Percentiles rank a stretch among this genome's conserved stretches.
These are phyloP conservation scores for Zymoseptoria crescenta DNA, from an alignment of 2,329 filamentous ascomycete genomes.

Conservation along the genomic window DNA sequence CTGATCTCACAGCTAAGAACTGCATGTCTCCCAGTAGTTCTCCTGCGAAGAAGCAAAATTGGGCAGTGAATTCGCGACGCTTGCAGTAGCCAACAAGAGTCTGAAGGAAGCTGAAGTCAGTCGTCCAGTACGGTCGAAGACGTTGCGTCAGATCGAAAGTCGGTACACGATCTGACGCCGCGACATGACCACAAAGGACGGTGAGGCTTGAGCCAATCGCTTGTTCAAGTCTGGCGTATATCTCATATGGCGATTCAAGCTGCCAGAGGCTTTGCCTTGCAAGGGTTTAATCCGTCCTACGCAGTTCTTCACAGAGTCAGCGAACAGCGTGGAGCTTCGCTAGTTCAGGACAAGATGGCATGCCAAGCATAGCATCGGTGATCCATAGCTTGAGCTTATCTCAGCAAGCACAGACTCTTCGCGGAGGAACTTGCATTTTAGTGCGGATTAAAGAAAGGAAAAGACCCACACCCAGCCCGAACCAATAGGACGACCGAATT, in stretches of 20 bases:
- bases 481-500: too few species aligned
- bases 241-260: neutral
- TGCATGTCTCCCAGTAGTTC: neutral
- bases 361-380: neutral
- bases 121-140: neutral
- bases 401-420: too few species aligned
- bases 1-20: neutral
- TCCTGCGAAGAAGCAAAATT: neutral
- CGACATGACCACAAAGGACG: neutral
- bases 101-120: neutral
- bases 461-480: too few species aligned
- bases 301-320: neutral
- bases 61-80: neutral
- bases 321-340: neutral
- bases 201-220: neutral
- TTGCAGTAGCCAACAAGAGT: neutral
- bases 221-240: neutral
- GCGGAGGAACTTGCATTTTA: too few species aligned
- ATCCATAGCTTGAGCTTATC: too few species aligned
- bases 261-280: neutral
- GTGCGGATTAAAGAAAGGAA: too few species aligned
- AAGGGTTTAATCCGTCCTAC: neutral
- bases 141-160: neutral
- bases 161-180: neutral
- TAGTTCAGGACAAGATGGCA: neutral